Conservation (phyloP, 179 eudicot species). For the Vitellaria paradoxa region DNA sequence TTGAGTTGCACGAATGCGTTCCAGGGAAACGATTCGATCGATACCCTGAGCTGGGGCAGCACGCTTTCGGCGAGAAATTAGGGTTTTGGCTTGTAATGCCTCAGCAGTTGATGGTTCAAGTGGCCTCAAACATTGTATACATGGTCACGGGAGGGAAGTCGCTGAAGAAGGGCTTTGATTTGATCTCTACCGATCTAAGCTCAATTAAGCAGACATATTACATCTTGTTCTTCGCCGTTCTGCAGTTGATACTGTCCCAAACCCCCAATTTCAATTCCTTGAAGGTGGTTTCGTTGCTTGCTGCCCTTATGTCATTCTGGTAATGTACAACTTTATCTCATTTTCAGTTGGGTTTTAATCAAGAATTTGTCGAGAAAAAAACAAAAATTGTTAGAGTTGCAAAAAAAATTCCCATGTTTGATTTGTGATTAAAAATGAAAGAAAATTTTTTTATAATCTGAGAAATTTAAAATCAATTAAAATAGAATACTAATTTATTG, state of each 20-base stretch:
- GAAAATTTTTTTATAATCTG: neutral
- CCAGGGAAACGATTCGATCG: slow-evolving; percentile 52
- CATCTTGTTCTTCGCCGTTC: slow-evolving; percentile 23
- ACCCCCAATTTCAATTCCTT: slow-evolving; percentile 45
- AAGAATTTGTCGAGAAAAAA: no score
- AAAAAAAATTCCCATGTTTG: no score
- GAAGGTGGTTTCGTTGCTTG: slow-evolving; percentile 36
- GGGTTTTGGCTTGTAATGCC: slow-evolving; percentile 50
- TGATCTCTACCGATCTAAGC: neutral
- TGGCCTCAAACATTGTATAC: slow-evolving; percentile 39
- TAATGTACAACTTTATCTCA: neutral
- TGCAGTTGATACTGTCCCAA: slow-evolving; percentile 40
- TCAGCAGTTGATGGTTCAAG: slow-evolving; percentile 44
- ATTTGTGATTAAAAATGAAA: neutral
- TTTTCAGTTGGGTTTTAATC: no score
- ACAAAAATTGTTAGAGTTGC: no score
- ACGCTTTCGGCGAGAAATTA: slow-evolving; percentile 40
- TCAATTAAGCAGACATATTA: slow-evolving; percentile 26
- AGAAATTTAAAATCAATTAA: no score
- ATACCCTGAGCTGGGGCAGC: slow-evolving; percentile 41
- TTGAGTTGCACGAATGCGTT: slow-evolving; percentile 42
- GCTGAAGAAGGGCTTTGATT: slow-evolving; percentile 28
- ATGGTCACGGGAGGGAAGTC: slow-evolving; percentile 61
- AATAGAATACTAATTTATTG: no score
- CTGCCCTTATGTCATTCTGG: slow-evolving; percentile 48